These are phyloP conservation scores for Aegilops bicornis DNA, from an alignment of 176 grass and related monocot genomes.

Conservation along the genomic window DNA sequence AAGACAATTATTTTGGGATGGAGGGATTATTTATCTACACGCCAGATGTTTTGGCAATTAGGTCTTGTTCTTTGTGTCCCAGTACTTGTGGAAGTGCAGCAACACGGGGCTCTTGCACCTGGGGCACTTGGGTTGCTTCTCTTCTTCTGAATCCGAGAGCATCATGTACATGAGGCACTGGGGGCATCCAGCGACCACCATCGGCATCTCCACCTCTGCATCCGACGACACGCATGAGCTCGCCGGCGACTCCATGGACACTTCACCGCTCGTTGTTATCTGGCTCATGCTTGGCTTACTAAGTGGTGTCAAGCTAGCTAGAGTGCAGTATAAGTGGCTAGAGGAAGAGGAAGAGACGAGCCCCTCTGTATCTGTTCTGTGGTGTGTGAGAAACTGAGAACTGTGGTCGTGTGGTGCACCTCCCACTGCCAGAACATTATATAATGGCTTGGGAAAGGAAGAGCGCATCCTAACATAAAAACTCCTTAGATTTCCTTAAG, in stretches of 20 bases:
- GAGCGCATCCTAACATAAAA: background rate
- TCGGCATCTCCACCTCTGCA: conserved; percentile 9
- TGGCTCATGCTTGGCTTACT: conserved; percentile 9
- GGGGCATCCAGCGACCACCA: conserved; percentile 50
- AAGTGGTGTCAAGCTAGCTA: background rate
- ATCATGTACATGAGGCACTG: conserved; percentile 59
- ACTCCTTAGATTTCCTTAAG: background rate
- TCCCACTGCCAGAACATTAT: background rate
- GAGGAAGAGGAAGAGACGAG: background rate
- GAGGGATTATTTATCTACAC: background rate
- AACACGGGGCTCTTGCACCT: conserved; percentile 43
- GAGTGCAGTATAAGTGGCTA: background rate
- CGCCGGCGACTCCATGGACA: conserved; percentile 23
- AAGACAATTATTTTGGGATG: no score
- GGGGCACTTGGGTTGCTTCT: conserved; percentile 45
- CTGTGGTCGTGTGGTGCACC: background rate
- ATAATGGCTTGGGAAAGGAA: conserved; percentile 12
- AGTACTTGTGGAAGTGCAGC: conserved; percentile 37
- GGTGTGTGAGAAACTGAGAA: background rate
- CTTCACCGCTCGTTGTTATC: background rate
- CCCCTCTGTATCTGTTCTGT: background rate
- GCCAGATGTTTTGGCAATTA: background rate
- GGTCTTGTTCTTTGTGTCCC: conserved; percentile 9
- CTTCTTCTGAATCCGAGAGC: conserved; percentile 35
- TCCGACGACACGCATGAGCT: conserved; percentile 51